Conservation (phyloP, 805 yeast genomes). For the Lachancea meyersii region DNA sequence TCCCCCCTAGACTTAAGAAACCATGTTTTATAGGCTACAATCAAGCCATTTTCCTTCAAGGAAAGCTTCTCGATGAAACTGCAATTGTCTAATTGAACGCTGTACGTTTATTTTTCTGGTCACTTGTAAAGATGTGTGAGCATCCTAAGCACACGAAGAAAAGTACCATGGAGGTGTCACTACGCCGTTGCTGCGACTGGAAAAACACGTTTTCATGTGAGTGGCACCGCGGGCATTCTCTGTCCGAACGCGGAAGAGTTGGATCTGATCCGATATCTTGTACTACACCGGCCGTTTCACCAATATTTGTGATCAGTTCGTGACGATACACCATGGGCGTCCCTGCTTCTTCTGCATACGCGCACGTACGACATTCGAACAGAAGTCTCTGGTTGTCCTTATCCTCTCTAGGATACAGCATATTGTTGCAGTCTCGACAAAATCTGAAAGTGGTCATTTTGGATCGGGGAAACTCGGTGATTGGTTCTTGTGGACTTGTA, state of each 20-base stretch:
- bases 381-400: conserved; percentile 62
- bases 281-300: conserved; percentile 93
- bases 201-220: conserved; percentile 90
- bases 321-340: conserved; percentile 85
- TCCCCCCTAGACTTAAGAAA: neutral
- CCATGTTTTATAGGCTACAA: neutral
- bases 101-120: conserved; percentile 33
- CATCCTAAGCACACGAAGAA: conserved; percentile 90
- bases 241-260: conserved; percentile 93
- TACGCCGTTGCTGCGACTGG: conserved; percentile 91
- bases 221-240: conserved; percentile 86
- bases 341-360: conserved; percentile 86
- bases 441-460: conserved; percentile 88
- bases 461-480: too few species aligned
- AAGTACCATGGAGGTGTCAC: conserved; percentile 91
- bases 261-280: conserved; percentile 95
- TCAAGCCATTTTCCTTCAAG: too few species aligned
- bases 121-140: conserved; percentile 53
- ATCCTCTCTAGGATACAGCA: conserved; percentile 97
- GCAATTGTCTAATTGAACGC: conserved; percentile 18
- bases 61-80: neutral
- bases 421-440: conserved; percentile 94
- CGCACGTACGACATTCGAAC: conserved; percentile 91
- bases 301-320: conserved; percentile 85
- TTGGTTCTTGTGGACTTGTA: too few species aligned